Conservation (phyloP, 371 early-diverging fungal species). For the Apophysomyces sp. region DNA sequence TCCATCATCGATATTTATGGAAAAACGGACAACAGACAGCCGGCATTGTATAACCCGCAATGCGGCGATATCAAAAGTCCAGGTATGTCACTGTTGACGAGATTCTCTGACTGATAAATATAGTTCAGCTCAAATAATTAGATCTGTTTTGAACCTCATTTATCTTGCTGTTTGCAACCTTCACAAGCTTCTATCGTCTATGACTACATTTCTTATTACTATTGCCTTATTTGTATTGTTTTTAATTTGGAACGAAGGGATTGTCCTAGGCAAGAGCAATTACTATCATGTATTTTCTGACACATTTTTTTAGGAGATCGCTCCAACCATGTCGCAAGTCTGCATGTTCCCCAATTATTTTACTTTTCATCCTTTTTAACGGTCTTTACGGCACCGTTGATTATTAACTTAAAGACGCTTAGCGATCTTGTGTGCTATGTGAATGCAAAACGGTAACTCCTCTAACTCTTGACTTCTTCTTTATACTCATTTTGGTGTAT, state of each 20-base stretch:
- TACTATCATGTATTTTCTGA: neutral
- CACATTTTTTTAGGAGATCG: constrained; percentile 67
- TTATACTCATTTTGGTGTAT: neutral
- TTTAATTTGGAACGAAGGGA: constrained; percentile 79
- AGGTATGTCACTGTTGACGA: neutral
- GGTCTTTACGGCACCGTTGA: constrained; percentile 40
- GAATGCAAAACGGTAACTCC: constrained; percentile 7
- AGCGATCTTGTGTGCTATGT: neutral
- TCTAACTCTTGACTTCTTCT: neutral
- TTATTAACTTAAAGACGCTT: neutral
- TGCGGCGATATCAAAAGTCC: neutral
- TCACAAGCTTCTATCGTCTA: constrained; percentile 11
- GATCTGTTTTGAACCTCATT: neutral
- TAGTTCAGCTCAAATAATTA: neutral
- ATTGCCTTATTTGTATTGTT: constrained; percentile 62
- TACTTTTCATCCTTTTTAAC: constrained; percentile 79
- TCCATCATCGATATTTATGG: constrained; percentile 29
- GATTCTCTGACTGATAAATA: neutral
- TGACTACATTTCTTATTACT: constrained; percentile 37
- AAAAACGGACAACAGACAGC: neutral
- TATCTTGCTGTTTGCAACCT: constrained; percentile 2
- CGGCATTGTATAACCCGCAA: constrained; percentile 15
- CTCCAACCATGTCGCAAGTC: constrained; percentile 77
- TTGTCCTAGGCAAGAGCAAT: constrained; percentile 67
- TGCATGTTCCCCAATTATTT: constrained; percentile 86